Conservation (phyloP, 2,329 filamentous ascomycete genomes). For the Samsoniella hepiali region DNA sequence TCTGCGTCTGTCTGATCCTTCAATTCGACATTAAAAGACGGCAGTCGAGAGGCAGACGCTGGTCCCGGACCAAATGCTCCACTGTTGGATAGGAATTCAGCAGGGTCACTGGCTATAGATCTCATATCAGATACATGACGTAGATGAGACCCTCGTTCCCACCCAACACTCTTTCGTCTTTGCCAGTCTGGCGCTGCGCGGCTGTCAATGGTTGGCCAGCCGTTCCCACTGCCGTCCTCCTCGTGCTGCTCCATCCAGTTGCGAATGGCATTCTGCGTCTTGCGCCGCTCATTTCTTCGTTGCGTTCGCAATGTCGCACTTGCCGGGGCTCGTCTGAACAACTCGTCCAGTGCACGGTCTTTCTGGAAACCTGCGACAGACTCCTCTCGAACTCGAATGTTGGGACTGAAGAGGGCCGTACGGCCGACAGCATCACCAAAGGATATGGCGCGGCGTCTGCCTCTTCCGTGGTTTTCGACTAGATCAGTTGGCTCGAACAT, state of each 20-base stretch:
- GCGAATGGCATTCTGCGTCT: conserved; percentile 77
- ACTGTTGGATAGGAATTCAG: conserved; percentile 57
- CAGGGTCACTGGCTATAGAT: conserved; percentile 62
- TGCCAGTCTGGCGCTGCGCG: conserved; percentile 45
- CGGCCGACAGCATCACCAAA: conserved; percentile 55
- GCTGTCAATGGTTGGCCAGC: conserved; percentile 50
- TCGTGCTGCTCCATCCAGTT: conserved; percentile 83
- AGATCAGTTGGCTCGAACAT: conserved; percentile 83
- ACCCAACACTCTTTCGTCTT: conserved; percentile 51
- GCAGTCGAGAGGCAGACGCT: conserved; percentile 40
- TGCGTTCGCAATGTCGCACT: conserved; percentile 58
- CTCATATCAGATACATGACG: conserved; percentile 54
- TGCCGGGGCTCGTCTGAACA: conserved; percentile 74
- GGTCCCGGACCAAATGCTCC: conserved; percentile 30
- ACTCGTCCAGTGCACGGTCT: conserved; percentile 84
- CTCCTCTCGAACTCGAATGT: conserved; percentile 71
- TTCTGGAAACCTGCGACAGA: conserved; percentile 88
- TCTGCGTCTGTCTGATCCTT: conserved; percentile 75
- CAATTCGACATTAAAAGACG: conserved; percentile 35
- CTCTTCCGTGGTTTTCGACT: conserved; percentile 65
- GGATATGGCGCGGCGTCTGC: conserved; percentile 49
- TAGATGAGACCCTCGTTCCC: conserved; percentile 46
- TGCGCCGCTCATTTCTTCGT: conserved; percentile 61
- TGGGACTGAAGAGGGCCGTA: conserved; percentile 69
- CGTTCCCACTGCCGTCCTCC: conserved; percentile 44